Evolutionary conservation across 805 yeast genomes (phyloP), one percentile per base, ranked within the genome.

Genomic region (Priceomyces medius): DNA sequence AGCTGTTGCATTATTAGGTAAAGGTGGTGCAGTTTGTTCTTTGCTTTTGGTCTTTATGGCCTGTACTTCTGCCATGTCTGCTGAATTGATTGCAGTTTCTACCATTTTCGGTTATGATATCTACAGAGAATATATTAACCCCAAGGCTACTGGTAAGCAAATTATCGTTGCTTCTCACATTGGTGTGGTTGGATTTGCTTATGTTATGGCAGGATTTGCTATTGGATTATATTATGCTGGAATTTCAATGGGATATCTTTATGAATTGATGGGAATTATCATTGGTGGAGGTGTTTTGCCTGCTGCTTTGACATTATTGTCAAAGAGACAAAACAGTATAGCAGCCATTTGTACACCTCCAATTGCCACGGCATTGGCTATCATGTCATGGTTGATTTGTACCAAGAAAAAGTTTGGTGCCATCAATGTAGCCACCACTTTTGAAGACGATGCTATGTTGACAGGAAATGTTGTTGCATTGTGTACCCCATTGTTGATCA

Each of bases 61-160:
- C 19, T 91, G 85, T 32, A 89, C 97, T 0, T 85, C 95, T 36
- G 96, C 97, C 19, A 80, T 87, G 77, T 85, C 95, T 23, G 91
- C 96, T 28, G 96, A 89, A 63, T 77, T 89, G 55, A 86, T 89
- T 57, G 85, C 96, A 2, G 90, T 87, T 14, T 85, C 95, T 3
- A 83, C 96, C 2, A 79, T 89, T 45, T 77, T 81, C 70, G 85
- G 96, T 33, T 89, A 87, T 53, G 97, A 89, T 65, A 73, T 89
- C 46, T 89, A 84, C 78, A 80, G 87, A 65, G 76, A 81, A 19
- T 88, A 89, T 64, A 66, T 88, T 54, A 80, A 87, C 56, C 95
- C 95, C 35, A 68, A 70, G 19, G 96, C 96, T 3, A 60, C 76
- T 6, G 93, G 96, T 51, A 85, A 80, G 58, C 74, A 71, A 55